These are phyloP conservation scores for Linderniella brevidens DNA, from an alignment of 257 asterid genomes.

Conservation along the genomic window DNA sequence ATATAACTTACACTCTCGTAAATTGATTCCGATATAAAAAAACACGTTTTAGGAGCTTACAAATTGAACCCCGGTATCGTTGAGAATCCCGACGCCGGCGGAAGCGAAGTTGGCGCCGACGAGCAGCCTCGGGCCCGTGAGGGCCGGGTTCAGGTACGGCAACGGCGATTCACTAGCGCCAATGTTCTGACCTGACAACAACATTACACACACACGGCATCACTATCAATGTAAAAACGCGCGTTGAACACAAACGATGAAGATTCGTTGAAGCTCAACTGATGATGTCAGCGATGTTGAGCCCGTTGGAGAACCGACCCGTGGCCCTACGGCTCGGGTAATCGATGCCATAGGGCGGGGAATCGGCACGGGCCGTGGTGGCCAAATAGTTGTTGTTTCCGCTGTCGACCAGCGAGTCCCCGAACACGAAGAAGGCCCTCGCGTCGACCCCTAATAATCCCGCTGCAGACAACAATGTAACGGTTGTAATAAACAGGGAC, in stretches of 20 bases:
- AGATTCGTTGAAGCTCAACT: slow-evolving; percentile 15
- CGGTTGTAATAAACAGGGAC: no score
- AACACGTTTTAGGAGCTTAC: slow-evolving; percentile 18
- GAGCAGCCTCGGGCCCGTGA: slow-evolving; percentile 38
- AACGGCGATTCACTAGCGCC: slow-evolving; percentile 39
- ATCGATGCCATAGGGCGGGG: slow-evolving; percentile 84
- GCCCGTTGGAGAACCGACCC: slow-evolving; percentile 88
- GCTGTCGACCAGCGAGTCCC: slow-evolving; percentile 75
- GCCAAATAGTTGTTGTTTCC: slow-evolving; percentile 73
- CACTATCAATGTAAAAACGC: not conserved
- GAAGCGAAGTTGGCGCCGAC: slow-evolving; percentile 92
- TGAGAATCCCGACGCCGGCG: slow-evolving; percentile 83
- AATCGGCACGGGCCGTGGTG: slow-evolving; percentile 70
- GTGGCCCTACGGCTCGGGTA: slow-evolving; percentile 60
- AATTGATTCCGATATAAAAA: not conserved
- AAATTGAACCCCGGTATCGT: slow-evolving; percentile 87
- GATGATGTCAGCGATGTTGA: slow-evolving; percentile 67
- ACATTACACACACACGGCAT: not conserved
- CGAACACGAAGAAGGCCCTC: slow-evolving; percentile 74
- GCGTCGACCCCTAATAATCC: slow-evolving; percentile 17
- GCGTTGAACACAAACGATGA: not conserved
- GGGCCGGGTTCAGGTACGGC: slow-evolving; percentile 59
- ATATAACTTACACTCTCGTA: no score
- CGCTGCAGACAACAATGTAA: no score
- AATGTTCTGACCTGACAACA: slow-evolving; percentile 33